Conservation (phyloP, 192 early-diverging fungal genomes). For the Backusella psychrophila region DNA sequence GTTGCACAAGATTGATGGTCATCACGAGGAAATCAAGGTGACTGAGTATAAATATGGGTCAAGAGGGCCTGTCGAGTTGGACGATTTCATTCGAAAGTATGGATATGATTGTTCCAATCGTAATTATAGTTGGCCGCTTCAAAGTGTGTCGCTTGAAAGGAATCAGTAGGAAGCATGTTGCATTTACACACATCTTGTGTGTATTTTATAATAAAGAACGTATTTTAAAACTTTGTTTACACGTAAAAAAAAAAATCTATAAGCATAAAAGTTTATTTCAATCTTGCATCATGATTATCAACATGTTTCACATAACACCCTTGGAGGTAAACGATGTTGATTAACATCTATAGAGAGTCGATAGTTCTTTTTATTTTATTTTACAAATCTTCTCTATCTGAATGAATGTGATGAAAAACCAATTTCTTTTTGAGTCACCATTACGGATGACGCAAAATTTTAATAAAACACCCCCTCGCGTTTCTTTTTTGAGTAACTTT, state of each 20-base stretch:
- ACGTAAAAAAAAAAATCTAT: background rate
- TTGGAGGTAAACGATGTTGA: background rate
- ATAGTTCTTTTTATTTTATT: no score
- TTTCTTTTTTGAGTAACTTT: constrained; percentile 4
- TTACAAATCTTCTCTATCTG: background rate
- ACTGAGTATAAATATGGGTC: constrained; percentile 78
- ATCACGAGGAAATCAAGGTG: constrained; percentile 40
- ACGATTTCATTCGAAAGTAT: constrained; percentile 70
- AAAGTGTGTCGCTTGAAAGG: background rate
- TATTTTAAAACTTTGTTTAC: background rate
- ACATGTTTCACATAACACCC: background rate
- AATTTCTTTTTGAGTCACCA: background rate
- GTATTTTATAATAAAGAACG: background rate
- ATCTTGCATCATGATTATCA: background rate
- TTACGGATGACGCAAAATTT: background rate
- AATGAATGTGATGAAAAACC: background rate
- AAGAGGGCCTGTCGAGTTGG: constrained; percentile 75
- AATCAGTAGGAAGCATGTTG: background rate
- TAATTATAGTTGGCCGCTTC: constrained; percentile 8
- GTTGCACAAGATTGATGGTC: constrained; percentile 80
- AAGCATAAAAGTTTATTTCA: background rate
- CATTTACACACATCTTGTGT: background rate
- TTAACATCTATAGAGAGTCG: background rate
- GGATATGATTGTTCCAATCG: constrained; percentile 19
- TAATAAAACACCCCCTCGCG: background rate